A percentile compares a stretch with the other conserved stretches of the same genome.
phyloP scores from a whole-genome alignment of 371 early-diverging fungal species.

The Apophysomyces variabilis region DNA sequence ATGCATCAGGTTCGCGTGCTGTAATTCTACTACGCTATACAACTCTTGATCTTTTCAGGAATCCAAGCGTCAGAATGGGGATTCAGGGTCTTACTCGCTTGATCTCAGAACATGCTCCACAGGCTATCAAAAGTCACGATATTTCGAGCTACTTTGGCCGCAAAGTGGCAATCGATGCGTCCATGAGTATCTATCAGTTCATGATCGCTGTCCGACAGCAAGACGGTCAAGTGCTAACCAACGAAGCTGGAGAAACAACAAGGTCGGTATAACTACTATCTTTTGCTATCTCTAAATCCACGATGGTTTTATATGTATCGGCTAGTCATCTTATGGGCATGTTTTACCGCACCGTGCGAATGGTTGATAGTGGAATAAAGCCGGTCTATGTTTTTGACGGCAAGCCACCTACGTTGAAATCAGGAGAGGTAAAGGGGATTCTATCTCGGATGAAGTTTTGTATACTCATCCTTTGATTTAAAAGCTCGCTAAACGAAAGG shows the following conservation, averaged over 20 bases:
- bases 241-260: constrained; percentile 93
- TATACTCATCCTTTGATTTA: background rate
- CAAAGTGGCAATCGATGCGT: constrained; percentile 99
- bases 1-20: background rate
- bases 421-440: constrained; percentile 75
- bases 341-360: constrained; percentile 98
- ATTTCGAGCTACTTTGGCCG: constrained; percentile 94
- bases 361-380: constrained; percentile 98
- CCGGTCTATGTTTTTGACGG: constrained; percentile 99
- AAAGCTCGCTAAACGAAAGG: constrained; percentile 88
- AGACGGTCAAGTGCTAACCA: constrained; percentile 91
- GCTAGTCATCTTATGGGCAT: constrained; percentile 97
- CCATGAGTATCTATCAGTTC: constrained; percentile 99
- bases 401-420: constrained; percentile 96
- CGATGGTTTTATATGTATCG: background rate
- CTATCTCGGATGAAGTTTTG: background rate
- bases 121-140: constrained; percentile 82
- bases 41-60: background rate
- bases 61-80: constrained; percentile 67
- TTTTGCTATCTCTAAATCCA: background rate
- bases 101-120: constrained; percentile 92
- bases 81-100: constrained; percentile 94
- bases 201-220: constrained; percentile 96
- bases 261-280: constrained; percentile 47
- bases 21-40: background rate